Evolutionary conservation across 2,329 filamentous ascomycete genomes (phyloP), one percentile per base, ranked within the genome.

Genomic region (Geosmithia morbida): DNA sequence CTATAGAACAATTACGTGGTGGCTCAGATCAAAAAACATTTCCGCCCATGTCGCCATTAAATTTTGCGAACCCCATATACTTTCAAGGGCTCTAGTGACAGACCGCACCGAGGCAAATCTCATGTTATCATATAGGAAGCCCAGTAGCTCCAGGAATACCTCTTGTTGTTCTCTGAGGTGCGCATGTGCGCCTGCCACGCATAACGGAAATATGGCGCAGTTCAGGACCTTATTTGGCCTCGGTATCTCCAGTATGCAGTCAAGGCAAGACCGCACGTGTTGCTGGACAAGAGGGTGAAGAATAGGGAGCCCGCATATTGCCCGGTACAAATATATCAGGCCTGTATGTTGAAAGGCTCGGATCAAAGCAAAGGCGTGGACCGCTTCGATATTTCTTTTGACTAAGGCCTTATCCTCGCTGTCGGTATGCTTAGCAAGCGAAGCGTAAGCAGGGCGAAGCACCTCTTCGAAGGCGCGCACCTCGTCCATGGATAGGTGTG

Each of bases 281-380:
- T 66, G 59, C 19, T 70, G 67, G 0, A 69, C 66, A 0, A 68
- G 54, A 2, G 55, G 57, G 48, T 70, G 65, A 2, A 55, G 55
- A 2, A 61, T 57, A 2, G 64, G 58, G 3, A 69, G 54, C 1
- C 63, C 59, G 46, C 66, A 68, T 2, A 70, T 54, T 17, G 65
- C 66, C 37, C 67, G 57, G 46, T 69, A 70, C 1, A 69, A 54
- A 48, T 66, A 69, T 7, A 70, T 63, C 6, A 67, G 59, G 0
- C 64, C 66, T 0, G 64, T 56, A 29, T 66, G 63, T 16, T 66
- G 63, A 44, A 69, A 70, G 1, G 66, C 59, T 0, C 60, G 55
- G 46, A 66, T 66, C 1, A 66, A 57, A 0, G 58, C 57, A n/a
- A 60, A 61, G 0, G 63, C 57, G 40, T 63, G 58, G 3, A 59